Base-by-base conservation (phyloP, 345 rosid genomes). In the Citrus glauca region DNA sequence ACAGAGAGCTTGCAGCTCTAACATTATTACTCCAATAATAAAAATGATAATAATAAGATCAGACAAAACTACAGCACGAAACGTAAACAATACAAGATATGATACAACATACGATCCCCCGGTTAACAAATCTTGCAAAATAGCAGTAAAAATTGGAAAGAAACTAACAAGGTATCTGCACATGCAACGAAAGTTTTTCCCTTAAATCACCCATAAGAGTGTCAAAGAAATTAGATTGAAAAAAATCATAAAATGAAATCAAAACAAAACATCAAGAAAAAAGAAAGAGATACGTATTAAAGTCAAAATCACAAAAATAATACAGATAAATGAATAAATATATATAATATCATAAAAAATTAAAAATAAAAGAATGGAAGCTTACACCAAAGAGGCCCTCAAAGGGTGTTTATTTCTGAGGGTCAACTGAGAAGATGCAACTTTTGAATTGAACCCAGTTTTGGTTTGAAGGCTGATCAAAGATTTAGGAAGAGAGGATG, bases 311-410 rank as follows among this genome's bases (percentile, higher is more conserved):
- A 1, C 13, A 30, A 48, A 63, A 48, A 50, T 25, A 4, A 14
- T 25, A 73, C 9, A 62, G 25, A 35, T 7, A 74, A 22, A 48
- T 20, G 9, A 2, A 56, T 16, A 13, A 10, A 45, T 42, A 45
- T 0, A 42, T 42, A 42, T 42, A 35, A 35, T 35, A 35, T 35
- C 37, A n/a, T 37, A 56, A 22, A 1, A 37, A 32, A 59, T 50
- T 30, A 70, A 25, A 20, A 32, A 17, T n/a, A 24, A 20, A 14
- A 45, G 6, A 57, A 6, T 20, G 9, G 20, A 78, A 8, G 85
- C 96, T 84, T 74, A 95, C 99, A 87, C 77, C 78, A 91, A 83
- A 50, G 94, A 88, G 61, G 81, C 80, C 30, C 20, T 60, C 5
- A 78, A 76, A 80, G 81, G 76, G 1, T 81, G 90, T 71, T 50